A percentile compares a stretch with the other conserved stretches of the same genome.
These are phyloP conservation scores for Blastocrithidia nonstop DNA, from an alignment of 208 protist genomes.

Conservation along the genomic window DNA sequence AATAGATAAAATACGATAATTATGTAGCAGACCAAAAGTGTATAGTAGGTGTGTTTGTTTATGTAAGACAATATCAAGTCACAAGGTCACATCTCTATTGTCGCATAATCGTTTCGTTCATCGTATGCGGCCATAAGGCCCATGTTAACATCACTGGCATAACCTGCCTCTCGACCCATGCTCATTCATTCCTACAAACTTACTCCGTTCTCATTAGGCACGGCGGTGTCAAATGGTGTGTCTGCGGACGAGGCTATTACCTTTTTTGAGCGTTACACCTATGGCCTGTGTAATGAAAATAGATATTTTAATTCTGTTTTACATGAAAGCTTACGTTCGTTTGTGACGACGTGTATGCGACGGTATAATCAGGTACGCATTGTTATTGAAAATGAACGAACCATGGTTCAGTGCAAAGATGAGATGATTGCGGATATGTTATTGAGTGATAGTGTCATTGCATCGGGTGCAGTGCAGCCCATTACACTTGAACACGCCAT, in stretches of 20 bases:
- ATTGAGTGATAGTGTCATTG: slow-evolving; percentile 30
- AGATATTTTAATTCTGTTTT: no score
- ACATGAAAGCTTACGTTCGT: slow-evolving; percentile 14
- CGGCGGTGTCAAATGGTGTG: slow-evolving; percentile 92
- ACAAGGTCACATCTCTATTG: slow-evolving; percentile 36
- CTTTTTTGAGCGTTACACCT: slow-evolving; percentile 70
- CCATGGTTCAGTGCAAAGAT: slow-evolving; percentile 50
- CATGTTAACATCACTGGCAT: slow-evolving; percentile 73
- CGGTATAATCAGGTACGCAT: slow-evolving; percentile 67
- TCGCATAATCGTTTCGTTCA: slow-evolving; percentile 57
- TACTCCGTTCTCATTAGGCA: slow-evolving; percentile 94
- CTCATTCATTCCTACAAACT: slow-evolving; percentile 96
- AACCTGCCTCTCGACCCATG: slow-evolving; percentile 88
- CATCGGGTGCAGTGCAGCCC: slow-evolving; percentile 17
- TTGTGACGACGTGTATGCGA: slow-evolving; percentile 57
- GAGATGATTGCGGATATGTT: slow-evolving; percentile 30
- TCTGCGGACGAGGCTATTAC: slow-evolving; percentile 72
- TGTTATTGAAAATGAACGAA: slow-evolving; percentile 39
- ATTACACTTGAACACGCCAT: neutral
- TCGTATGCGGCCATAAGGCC: slow-evolving; percentile 24
- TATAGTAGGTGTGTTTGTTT: slow-evolving; percentile 37
- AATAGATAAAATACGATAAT: slow-evolving; percentile 1
- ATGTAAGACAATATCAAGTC: slow-evolving; percentile 22
- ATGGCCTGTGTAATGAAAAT: slow-evolving; percentile 17
- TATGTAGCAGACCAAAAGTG: neutral